Conservation (phyloP, 1,139 yeast species). For the Geotrichum klebahnii region DNA sequence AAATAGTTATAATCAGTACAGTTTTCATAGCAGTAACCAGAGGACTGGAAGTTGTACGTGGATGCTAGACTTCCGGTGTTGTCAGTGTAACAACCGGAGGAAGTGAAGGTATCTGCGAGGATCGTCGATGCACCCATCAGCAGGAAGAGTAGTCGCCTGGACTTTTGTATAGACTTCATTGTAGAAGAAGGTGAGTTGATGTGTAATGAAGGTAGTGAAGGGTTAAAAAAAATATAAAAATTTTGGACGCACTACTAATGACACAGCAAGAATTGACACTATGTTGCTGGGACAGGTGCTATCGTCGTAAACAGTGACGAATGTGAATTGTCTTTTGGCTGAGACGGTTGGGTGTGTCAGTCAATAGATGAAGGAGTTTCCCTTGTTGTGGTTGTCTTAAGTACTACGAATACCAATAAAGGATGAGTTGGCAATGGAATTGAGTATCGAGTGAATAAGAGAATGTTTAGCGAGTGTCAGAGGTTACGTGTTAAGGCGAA, state of each 20-base stretch:
- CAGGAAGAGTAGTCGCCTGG: constrained; percentile 3
- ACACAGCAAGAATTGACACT: too few relatives aligned
- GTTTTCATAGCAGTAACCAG: constrained; percentile 14
- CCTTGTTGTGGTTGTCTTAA: background rate
- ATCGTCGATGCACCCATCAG: background rate
- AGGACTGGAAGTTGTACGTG: constrained; percentile 14
- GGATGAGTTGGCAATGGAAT: too few relatives aligned
- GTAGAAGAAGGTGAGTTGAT: background rate
- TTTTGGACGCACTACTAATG: too few relatives aligned
- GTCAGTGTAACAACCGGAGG: constrained; percentile 15
- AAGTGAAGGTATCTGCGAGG: background rate
- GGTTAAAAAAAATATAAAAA: too few relatives aligned
- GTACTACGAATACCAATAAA: too few relatives aligned
- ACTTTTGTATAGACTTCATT: background rate
- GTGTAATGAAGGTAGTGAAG: background rate
- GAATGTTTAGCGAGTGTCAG: too few relatives aligned
- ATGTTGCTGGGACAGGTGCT: background rate
- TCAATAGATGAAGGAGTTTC: background rate
- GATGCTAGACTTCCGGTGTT: constrained; percentile 8
- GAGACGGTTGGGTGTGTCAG: background rate
- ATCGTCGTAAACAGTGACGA: background rate
- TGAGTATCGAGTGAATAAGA: too few relatives aligned
- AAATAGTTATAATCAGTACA: constrained; percentile 33
- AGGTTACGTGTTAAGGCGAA: too few relatives aligned
- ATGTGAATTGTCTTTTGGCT: background rate